Base-by-base conservation (phyloP, 1,139 yeast genomes). In the Blastobotrys buckinghamii region DNA sequence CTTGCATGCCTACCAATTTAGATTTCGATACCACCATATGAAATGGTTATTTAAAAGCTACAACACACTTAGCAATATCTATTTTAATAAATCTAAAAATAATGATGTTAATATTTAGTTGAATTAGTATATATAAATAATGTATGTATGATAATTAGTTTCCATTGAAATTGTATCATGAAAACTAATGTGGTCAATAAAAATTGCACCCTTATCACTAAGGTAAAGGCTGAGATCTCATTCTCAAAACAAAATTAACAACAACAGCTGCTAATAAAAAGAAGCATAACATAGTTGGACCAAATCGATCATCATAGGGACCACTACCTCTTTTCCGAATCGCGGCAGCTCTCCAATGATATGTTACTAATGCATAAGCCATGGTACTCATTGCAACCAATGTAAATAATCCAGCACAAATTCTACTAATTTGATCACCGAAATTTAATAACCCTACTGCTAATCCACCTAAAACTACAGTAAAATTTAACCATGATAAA, bases 301-400 rank as follows among this genome's bases (percentile, higher is more conserved):
- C 99, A 60, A 92, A 84, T 64, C 98, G 80, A 69, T 92, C 99
- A 65, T 92, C 99, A 66, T 92, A 92, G 29, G 98, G 98, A 44
- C 98, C 98, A 12, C 95, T 79, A 33, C 98, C 98, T 69, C 97
- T 83, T 71, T 92, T 79, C 69, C 99, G 82, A 61, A 92, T 92
- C 53, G 98, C 98, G 65, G 90, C 88, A 2, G 98, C 98, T 74
- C 99, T 87, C 98, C 98, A 94, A 70, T 92, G 99, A 68, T 94
- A 92, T 20, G 97, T 94, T 44, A 88, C 77, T 55, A 92, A 77
- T 6, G 99, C 98, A 64, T 92, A 92, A 8, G 84, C 77, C 99
- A 92, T 92, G 33, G 97, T 92, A 56, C 88, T 87, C 97, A 92
- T 90, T 58, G 98, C 96, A 13, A 71, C 75, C 55, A 92, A 76